A percentile compares a stretch with the other conserved stretches of the same genome.
Conservation (phyloP, 2,329 filamentous ascomycete genomes). For the Boeremia exigua region DNA sequence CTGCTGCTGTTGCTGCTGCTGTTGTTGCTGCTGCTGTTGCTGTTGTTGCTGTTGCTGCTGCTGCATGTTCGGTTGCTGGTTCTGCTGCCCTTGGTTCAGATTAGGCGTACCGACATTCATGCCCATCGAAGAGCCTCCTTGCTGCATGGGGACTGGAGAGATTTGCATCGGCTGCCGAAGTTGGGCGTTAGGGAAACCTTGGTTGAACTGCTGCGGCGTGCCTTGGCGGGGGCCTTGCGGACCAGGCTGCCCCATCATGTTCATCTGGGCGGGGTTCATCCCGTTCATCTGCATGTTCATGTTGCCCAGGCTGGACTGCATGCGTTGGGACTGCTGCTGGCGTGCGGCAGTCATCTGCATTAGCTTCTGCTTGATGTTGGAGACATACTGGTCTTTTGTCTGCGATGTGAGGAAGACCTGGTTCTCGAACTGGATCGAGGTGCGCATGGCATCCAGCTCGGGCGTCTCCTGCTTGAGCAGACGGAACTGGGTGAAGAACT, state of each 20-base stretch:
- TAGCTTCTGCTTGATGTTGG: constrained; percentile 39
- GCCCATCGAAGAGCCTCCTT: constrained; percentile 41
- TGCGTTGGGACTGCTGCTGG: constrained; percentile 36
- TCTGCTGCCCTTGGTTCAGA: constrained; percentile 37
- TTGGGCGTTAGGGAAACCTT: constrained; percentile 55
- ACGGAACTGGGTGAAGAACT: constrained; percentile 43
- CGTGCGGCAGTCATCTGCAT: constrained; percentile 37
- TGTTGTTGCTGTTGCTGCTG: constrained; percentile 21
- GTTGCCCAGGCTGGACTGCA: constrained; percentile 31
- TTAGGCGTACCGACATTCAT: constrained; percentile 35
- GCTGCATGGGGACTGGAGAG: constrained; percentile 54
- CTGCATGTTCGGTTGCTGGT: constrained; percentile 42
- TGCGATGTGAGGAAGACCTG: constrained; percentile 32
- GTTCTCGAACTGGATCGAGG: constrained; percentile 39
- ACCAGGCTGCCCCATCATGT: constrained; percentile 46
- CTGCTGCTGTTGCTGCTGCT: neutral
- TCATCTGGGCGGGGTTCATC: constrained; percentile 43
- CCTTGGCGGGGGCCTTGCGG: constrained; percentile 46
- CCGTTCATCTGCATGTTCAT: constrained; percentile 38
- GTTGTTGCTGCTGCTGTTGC: neutral
- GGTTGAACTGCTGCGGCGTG: constrained; percentile 51
- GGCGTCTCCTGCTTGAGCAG: constrained; percentile 40
- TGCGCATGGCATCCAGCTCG: constrained; percentile 37
- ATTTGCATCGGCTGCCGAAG: constrained; percentile 59
- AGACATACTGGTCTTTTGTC: constrained; percentile 42